Conservation (phyloP, 2,329 filamentous ascomycete species). For the Basipetospora chlamydospora region DNA sequence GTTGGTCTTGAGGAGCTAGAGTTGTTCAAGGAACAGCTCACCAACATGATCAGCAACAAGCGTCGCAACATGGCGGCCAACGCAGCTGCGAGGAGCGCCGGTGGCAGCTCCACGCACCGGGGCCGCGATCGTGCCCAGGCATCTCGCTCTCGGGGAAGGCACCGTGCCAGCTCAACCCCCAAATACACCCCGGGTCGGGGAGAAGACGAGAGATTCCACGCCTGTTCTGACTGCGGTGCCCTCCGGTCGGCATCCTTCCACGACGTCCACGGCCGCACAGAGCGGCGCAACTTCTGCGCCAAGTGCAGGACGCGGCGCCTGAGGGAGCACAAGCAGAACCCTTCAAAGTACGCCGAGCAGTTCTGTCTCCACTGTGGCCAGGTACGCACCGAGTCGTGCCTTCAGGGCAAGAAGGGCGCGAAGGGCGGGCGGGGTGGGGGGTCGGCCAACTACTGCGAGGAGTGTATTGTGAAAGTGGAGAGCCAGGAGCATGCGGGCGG, state of each 20-base stretch:
- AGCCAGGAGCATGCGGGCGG: too few species aligned
- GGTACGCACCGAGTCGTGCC: neutral
- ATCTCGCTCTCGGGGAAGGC: too few species aligned
- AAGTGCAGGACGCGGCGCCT: conserved; percentile 1
- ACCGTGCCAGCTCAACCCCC: too few species aligned
- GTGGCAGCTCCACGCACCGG: too few species aligned
- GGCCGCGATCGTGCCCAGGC: too few species aligned
- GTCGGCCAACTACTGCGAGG: conserved; percentile 2
- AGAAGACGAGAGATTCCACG: neutral
- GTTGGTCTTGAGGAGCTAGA: too few species aligned
- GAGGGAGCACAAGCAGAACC: neutral
- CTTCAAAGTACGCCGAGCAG: neutral
- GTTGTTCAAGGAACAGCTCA: too few species aligned
- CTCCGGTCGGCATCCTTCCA: neutral
- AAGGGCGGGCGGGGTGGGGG: too few species aligned
- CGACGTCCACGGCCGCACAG: neutral
- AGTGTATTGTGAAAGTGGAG: neutral
- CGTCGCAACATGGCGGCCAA: too few species aligned
- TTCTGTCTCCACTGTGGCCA: conserved; percentile 6
- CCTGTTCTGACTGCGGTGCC: neutral
- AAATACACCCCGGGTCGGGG: too few species aligned
- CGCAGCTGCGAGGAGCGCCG: too few species aligned
- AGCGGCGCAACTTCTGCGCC: conserved; percentile 4
- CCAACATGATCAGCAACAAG: too few species aligned
- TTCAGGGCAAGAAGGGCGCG: neutral